A percentile compares a stretch with the other conserved stretches of the same genome.
phyloP scores from a whole-genome alignment of 768 basidiomycete species.

The Lanmaoa pseudosensibilis region DNA sequence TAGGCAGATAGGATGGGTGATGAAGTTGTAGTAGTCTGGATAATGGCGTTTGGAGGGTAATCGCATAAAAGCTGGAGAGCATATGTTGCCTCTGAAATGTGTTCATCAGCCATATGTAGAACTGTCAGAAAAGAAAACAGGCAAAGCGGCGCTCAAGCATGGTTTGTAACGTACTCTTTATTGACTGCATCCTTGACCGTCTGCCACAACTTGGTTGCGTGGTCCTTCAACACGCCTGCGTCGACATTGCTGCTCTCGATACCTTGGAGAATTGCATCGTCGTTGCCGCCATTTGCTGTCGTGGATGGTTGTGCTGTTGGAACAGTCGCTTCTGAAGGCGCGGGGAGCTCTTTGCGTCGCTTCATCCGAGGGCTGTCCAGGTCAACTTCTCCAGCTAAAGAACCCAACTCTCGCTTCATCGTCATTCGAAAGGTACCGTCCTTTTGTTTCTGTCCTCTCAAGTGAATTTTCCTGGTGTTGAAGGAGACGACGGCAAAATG shows the following conservation, averaged over 20 bases:
- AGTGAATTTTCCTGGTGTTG: slow-evolving; percentile 27
- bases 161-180: slow-evolving; percentile 77
- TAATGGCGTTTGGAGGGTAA: slow-evolving; percentile 71
- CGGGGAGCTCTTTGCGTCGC: slow-evolving; percentile 47
- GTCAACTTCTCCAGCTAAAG: slow-evolving; percentile 38
- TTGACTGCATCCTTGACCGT: slow-evolving; percentile 79
- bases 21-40: slow-evolving; percentile 84
- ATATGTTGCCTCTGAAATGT: slow-evolving; percentile 55
- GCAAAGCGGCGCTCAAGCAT: slow-evolving; percentile 37
- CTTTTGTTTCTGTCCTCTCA: slow-evolving; percentile 23
- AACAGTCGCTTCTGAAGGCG: slow-evolving; percentile 42
- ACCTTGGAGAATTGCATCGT: slow-evolving; percentile 17
- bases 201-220: slow-evolving; percentile 73
- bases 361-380: slow-evolving; percentile 50
- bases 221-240: slow-evolving; percentile 50
- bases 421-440: slow-evolving; percentile 30
- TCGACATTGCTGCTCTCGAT: slow-evolving; percentile 28
- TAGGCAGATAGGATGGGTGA: slow-evolving; percentile 79
- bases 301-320: slow-evolving; percentile 33
- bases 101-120: slow-evolving; percentile 31
- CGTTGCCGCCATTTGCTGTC: slow-evolving; percentile 31
- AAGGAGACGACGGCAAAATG: slow-evolving; percentile 29
- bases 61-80: slow-evolving; percentile 66
- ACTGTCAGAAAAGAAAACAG: slow-evolving; percentile 45
- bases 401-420: slow-evolving; percentile 55